Conservation (phyloP, 208 protist species). For the Acanthamoeba royreba region DNA sequence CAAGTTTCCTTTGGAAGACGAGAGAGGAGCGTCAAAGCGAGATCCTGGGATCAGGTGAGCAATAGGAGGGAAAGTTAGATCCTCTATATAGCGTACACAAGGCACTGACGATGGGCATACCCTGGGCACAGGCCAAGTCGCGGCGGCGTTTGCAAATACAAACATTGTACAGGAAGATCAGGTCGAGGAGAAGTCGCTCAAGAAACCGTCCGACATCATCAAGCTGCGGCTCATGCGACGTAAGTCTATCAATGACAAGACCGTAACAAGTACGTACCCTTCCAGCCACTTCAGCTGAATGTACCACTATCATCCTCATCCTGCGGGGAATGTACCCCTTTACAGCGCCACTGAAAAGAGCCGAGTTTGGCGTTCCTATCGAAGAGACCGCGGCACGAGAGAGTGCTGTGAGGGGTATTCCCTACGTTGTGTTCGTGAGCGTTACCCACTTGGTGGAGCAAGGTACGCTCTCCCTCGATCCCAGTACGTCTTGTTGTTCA, state of each 20-base stretch:
- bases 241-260: not conserved
- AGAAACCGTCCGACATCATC: not conserved
- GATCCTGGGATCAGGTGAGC: not conserved
- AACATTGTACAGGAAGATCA: too few species aligned
- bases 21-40: not conserved
- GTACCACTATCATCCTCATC: not conserved
- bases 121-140: too few species aligned
- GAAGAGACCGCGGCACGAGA: not conserved
- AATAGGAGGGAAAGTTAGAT: too few species aligned
- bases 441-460: not conserved
- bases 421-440: not conserved
- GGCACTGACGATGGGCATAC: too few species aligned
- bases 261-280: not conserved
- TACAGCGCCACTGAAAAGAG: not conserved
- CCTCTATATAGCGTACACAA: too few species aligned
- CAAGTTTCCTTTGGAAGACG: not conserved
- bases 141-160: too few species aligned
- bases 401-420: not conserved
- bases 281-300: not conserved
- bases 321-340: not conserved
- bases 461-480: not conserved
- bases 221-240: not conserved
- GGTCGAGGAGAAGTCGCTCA: not conserved
- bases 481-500: not conserved
- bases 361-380: slow-evolving; percentile 15